Percentiles rank a stretch among this genome's conserved stretches.
Conservation (phyloP, 2,329 filamentous ascomycete genomes). For the Sporothrix phasma region DNA sequence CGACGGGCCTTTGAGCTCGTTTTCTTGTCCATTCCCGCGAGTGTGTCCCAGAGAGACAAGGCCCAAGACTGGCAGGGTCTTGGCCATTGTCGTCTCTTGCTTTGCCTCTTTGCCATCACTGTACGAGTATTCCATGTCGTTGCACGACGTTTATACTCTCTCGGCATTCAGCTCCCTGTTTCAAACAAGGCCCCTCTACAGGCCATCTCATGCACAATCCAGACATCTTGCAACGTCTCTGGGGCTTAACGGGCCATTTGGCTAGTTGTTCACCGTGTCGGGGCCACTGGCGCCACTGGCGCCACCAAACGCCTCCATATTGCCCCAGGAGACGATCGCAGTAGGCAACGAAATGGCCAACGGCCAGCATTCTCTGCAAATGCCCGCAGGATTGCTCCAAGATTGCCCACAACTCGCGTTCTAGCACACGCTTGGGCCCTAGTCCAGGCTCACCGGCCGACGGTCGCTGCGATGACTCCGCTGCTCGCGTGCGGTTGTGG, state of each 20-base stretch:
- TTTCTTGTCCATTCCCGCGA: not conserved
- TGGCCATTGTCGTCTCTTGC: not conserved
- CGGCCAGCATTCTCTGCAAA: not conserved
- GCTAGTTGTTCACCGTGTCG: not conserved
- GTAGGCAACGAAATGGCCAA: not conserved
- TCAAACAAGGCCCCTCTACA: not conserved
- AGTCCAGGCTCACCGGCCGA: not conserved
- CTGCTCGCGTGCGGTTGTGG: not conserved
- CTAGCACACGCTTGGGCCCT: not conserved
- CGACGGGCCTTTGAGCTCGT: not conserved
- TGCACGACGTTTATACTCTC: not conserved
- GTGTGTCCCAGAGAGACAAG: not conserved
- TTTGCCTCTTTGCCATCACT: not conserved
- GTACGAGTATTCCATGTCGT: too few relatives aligned
- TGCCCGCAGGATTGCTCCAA: not conserved
- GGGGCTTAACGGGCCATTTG: not conserved
- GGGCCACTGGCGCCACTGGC: not conserved
- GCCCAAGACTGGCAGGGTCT: not conserved
- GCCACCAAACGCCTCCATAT: not conserved
- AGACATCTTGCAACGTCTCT: not conserved
- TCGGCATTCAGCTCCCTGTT: not conserved
- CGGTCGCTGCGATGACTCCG: not conserved
- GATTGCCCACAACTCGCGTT: too few relatives aligned
- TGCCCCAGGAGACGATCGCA: not conserved
- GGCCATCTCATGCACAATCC: slow-evolving; percentile 3